Evolutionary conservation across 2,329 filamentous ascomycete species (phyloP), one percentile per base, ranked within the genome.

Genomic region (Venturia nashicola): DNA sequence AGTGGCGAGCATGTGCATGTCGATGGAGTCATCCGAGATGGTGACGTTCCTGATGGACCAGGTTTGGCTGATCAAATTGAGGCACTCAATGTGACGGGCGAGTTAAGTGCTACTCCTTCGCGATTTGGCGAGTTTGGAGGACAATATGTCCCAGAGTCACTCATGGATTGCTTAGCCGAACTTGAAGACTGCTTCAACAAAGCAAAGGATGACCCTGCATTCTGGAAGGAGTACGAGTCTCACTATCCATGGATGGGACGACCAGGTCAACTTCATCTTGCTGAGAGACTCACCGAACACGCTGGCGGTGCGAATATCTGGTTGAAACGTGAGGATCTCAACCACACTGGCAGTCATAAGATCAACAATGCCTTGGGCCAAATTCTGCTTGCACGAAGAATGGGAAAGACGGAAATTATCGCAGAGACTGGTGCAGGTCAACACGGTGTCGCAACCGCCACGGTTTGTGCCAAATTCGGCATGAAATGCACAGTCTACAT

Each of bases 401-500:
- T 99, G 60, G 94, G 94, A 61, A 99, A 99, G 83, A 97, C 87
- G 6, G 89, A 91, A 74, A 97, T 99, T 70, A 99, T 99, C 70
- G 94, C 94, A 60, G 94, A 99, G 79, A 99, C 94, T 18, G 94
- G 94, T 69, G 94, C 94, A 63, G 94, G 94, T 20, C 94, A 99
- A 78, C 94, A 99, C 76, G 94, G 94, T 79, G 94, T 99, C 44
- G 94, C 94, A 2, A 97, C 94, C 39, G 94, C 94, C 0, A 99
- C 94, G 0, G 91, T 97, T 32, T 97, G 94, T 71, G 94, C 94
- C 72, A 96, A 97, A 78, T 97, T 99, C 71, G 91, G 91, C 72
- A 93, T 99, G 92, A 88, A 93, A 75, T 99, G 94, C 74, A 96
- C 91, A 39, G 89, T 99, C 64, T 99, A 92, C 78, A 99, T 99